Percentiles rank a stretch among this genome's conserved stretches.
phyloP scores from a whole-genome alignment of 2,329 filamentous ascomycete species.

The Diaporthe sp. region DNA sequence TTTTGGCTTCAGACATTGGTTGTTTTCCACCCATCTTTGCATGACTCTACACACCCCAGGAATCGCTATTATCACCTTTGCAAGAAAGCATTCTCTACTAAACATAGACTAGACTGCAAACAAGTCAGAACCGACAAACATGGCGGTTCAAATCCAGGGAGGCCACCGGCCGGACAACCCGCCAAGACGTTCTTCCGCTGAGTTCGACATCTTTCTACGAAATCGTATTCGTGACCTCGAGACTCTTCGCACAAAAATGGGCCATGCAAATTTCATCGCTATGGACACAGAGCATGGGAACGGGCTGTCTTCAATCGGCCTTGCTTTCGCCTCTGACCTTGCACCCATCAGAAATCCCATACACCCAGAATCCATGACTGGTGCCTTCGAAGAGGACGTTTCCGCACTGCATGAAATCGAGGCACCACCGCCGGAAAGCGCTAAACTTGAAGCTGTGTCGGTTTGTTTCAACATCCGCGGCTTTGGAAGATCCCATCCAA shows the following conservation, averaged over 20 bases:
- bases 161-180: no score
- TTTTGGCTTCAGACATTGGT: no score
- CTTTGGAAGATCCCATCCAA: background rate
- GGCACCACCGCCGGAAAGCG: background rate
- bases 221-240: background rate
- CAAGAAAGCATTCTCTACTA: no score
- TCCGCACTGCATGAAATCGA: no score
- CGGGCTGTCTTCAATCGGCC: background rate
- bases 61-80: no score
- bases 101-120: background rate
- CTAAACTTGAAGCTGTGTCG: no score
- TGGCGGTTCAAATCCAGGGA: background rate
- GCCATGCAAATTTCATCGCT: background rate
- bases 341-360: background rate
- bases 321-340: background rate
- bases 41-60: no score
- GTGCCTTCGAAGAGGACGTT: background rate
- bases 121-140: background rate
- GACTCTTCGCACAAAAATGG: background rate
- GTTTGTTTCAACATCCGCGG: conserved; percentile 15
- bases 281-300: conserved; percentile 4
- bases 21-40: no score
- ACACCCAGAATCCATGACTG: background rate
- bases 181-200: background rate
- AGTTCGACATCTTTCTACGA: background rate